phyloP scores from a whole-genome alignment of 176 grass and related monocot genomes.

The Chrysopogon serrulatus region DNA sequence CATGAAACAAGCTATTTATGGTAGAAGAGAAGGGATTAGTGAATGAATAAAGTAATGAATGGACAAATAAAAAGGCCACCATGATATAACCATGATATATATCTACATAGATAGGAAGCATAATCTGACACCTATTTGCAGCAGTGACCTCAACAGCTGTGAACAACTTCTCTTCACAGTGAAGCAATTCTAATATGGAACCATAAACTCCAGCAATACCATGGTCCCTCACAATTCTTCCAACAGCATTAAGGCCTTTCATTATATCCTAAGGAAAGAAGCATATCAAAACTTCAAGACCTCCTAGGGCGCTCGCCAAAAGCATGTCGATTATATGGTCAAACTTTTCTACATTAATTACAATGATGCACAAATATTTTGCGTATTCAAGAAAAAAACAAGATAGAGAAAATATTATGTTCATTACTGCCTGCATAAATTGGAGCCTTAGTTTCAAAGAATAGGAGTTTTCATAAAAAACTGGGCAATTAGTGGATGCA shows the following conservation, averaged over 20 bases:
- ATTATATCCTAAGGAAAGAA: constrained; percentile 65
- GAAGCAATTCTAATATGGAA: constrained; percentile 80
- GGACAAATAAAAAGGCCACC: not conserved
- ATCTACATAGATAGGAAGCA: not conserved
- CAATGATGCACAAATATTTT: no score
- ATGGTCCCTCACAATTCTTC: constrained; percentile 72
- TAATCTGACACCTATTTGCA: constrained; percentile 60
- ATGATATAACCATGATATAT: not conserved
- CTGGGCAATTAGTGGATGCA: no score
- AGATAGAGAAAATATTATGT: no score
- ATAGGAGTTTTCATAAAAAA: no score
- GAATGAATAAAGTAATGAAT: constrained; percentile 2
- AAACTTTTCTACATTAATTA: not conserved
- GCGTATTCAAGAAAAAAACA: no score
- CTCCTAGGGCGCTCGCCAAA: not conserved
- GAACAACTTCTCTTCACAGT: constrained; percentile 87
- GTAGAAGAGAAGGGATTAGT: constrained; percentile 8
- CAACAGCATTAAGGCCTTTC: constrained; percentile 88
- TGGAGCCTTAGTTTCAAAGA: no score
- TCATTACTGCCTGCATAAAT: no score
- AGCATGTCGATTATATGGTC: not conserved
- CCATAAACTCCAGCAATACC: constrained; percentile 81
- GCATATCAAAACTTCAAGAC: constrained; percentile 8
- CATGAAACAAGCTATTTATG: constrained; percentile 76
- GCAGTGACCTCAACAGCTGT: constrained; percentile 96